Base-by-base conservation (phyloP, 1,139 yeast genomes). In the Geotrichum histeridarum region DNA sequence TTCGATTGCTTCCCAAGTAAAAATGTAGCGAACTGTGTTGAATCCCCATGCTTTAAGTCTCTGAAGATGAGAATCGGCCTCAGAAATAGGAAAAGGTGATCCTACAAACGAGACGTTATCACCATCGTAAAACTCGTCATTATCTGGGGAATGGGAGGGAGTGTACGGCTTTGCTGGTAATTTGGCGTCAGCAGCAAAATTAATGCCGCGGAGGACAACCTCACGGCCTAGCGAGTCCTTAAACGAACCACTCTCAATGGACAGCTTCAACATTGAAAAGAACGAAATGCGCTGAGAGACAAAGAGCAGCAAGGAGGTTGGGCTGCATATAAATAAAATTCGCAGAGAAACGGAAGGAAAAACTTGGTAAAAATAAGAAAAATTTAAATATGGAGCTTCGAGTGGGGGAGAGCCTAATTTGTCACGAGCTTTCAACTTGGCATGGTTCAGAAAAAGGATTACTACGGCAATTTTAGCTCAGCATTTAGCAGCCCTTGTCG, bases 1-100 rank as follows among this genome's bases (percentile, higher is more conserved):
- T 65, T 90, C 96, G 18, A 90, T 65, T 0, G 96, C 94, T 65
- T 90, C 97, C 97, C 96, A 90, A 0, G 95, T 85, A 50, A 86
- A 74, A 18, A 88, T 73, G 66, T 82, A 86, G 56, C 97, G 71
- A 22, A 90, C 76, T 9, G 85, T 78, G 66, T 89, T 90, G 69
- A 79, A 88, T 1, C 97, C 97, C 78, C 91, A 79, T 11, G 82
- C 75, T 63, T 84, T 84, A 61, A 90, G 78, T 57, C 95, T 72
- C 30, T 66, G 70, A 51, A 87, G 74, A 67, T 90, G 96, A 57
- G 67, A 74, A 56, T 75, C 82, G 0, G 93, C 91, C 42, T 87
- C 91, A 11, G 76, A 81, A 32, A 88, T 64, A 0, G 91, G 84
- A 66, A 87, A 84, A 0, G 96, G 96, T 53, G 88, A 75, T 1